Evolutionary conservation across 2,329 filamentous ascomycete species (phyloP), one percentile per base, ranked within the genome.

Genomic region (Pezicula carpinea): DNA sequence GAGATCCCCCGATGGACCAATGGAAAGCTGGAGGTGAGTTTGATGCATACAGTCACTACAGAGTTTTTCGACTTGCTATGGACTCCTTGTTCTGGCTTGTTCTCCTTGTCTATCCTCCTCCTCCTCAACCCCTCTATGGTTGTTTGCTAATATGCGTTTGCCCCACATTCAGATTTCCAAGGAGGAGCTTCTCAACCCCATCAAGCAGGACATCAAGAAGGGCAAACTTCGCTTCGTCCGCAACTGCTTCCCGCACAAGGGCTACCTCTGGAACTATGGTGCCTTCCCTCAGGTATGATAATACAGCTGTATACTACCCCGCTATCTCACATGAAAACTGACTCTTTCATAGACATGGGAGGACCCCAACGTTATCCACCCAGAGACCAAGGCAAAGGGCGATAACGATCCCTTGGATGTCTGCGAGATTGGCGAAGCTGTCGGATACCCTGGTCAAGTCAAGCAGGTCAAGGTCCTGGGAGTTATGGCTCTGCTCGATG

Each of bases 181-280:
- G 80, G 91, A 97, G 68, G 93, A 99, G 74, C 80, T 87, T 66
- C 85, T 97, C 69, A 97, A 96, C 80, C 92, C 92, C 69, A 96
- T 96, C 79, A 96, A 96, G 85, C 93, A 99, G 79, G 93, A 99
- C 71, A 82, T 83, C 72, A 97, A 99, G 87, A 97, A 99, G 82
- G 93, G 92, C 82, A 97, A 96, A 83, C 90, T 97, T 65, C 89
- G 93, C 67, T 99, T 86, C 70, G 93, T 99, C 69, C 90, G 93
- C 76, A 99, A 99, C 86, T 99, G 93, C 85, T 99, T 99, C 83
- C 93, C 93, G 64, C 93, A 99, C 87, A 97, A 99, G 83, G 93
- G 93, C 60, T 99, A 99, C 75, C 89, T 99, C 64, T 99, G 93
- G 93, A 99, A 99, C 83, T 99, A 99, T 76, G 93, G 93, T 76